A percentile compares a stretch with the other conserved stretches of the same genome.
Evolutionary conservation across 1,284 basidiomycete genomes (phyloP).

Genomic region (Fomitopsis palustris): DNA sequence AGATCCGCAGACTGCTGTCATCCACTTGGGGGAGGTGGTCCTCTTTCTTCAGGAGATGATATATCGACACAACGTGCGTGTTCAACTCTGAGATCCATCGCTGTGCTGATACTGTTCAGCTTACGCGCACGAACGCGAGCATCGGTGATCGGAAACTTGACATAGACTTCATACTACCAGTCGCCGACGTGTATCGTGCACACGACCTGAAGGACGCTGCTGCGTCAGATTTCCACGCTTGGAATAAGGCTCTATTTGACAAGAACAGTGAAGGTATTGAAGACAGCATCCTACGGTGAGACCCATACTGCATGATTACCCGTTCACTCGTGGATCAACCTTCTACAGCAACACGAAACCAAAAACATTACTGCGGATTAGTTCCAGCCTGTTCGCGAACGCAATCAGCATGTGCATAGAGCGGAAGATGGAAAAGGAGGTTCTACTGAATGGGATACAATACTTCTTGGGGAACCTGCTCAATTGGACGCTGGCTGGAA

Average conservation of each 20-base stretch:
- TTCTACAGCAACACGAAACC: slow-evolving; percentile 61
- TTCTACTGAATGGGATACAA: slow-evolving; percentile 67
- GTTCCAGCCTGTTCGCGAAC: slow-evolving; percentile 60
- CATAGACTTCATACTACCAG: slow-evolving; percentile 48
- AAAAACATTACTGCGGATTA: slow-evolving; percentile 59
- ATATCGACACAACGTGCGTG: slow-evolving; percentile 57
- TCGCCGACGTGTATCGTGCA: slow-evolving; percentile 39
- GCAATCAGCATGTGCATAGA: slow-evolving; percentile 49
- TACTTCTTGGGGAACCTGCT: slow-evolving; percentile 72
- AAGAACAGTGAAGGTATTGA: slow-evolving; percentile 76
- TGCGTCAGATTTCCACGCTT: slow-evolving; percentile 45
- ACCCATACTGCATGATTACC: background rate
- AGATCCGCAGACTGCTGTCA: slow-evolving; percentile 77
- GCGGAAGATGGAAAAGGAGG: slow-evolving; percentile 60
- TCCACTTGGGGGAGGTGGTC: slow-evolving; percentile 70
- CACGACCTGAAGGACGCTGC: slow-evolving; percentile 50
- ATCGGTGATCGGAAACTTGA: slow-evolving; percentile 43
- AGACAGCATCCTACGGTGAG: slow-evolving; percentile 70
- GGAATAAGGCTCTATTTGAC: slow-evolving; percentile 77
- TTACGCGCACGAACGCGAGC: slow-evolving; percentile 15
- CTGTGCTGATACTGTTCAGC: slow-evolving; percentile 13
- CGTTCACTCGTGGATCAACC: background rate
- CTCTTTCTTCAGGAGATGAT: slow-evolving; percentile 65
- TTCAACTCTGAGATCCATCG: slow-evolving; percentile 19
- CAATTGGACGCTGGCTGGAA: slow-evolving; percentile 75